A percentile compares a stretch with the other conserved stretches of the same genome.
Conservation (phyloP, 805 yeast genomes). For the Hermanozyma aechmeae region DNA sequence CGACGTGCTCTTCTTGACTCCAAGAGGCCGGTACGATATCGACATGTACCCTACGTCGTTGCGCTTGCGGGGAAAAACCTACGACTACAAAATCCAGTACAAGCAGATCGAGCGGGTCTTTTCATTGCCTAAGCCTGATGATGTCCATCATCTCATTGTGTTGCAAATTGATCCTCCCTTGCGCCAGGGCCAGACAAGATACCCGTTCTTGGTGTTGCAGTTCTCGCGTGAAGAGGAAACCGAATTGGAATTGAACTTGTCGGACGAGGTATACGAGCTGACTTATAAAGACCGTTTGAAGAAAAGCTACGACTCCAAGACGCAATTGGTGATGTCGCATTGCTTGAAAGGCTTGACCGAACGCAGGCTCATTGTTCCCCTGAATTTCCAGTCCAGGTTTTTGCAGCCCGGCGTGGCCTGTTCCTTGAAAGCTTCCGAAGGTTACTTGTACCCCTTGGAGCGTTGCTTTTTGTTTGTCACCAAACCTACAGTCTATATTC, state of each 20-base stretch:
- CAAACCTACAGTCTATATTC: conserved; percentile 88
- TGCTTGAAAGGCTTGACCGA: conserved; percentile 87
- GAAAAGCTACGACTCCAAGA: conserved; percentile 72
- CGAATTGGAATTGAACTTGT: conserved; percentile 79
- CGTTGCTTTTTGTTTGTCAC: conserved; percentile 85
- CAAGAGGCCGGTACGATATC: conserved; percentile 97
- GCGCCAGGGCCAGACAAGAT: conserved; percentile 96
- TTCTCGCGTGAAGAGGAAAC: conserved; percentile 84
- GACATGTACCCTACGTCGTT: conserved; percentile 84
- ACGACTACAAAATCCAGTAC: conserved; percentile 91
- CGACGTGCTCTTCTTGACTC: conserved; percentile 87
- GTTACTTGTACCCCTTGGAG: conserved; percentile 87
- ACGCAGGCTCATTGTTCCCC: conserved; percentile 76
- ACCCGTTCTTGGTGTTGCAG: conserved; percentile 86
- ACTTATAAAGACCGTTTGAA: conserved; percentile 69
- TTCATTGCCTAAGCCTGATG: conserved; percentile 91
- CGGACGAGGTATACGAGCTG: conserved; percentile 69
- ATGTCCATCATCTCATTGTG: conserved; percentile 77
- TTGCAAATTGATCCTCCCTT: conserved; percentile 94
- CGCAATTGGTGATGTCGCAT: conserved; percentile 81
- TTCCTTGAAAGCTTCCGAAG: conserved; percentile 91
- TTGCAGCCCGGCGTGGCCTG: conserved; percentile 84
- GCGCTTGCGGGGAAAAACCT: conserved; percentile 93
- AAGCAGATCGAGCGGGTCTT: conserved; percentile 84
- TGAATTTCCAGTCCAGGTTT: conserved; percentile 66